Percentiles rank a stretch among this genome's conserved stretches.
phyloP scores from a whole-genome alignment of 2,329 filamentous ascomycete species.

The Endothia cerciana region DNA sequence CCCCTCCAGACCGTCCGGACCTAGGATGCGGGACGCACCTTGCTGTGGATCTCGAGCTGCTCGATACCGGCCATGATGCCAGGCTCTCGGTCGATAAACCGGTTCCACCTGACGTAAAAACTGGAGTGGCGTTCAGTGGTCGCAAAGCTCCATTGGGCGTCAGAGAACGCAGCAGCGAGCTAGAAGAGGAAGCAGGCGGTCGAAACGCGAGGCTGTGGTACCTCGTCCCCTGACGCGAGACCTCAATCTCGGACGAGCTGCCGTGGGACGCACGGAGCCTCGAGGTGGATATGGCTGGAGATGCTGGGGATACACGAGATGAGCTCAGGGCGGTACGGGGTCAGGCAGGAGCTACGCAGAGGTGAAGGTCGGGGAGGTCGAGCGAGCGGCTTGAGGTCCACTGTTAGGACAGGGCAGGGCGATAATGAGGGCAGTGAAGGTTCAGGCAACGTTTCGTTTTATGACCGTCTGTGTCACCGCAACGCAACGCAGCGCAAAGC shows the following conservation, averaged over 20 bases:
- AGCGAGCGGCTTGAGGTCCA: background rate
- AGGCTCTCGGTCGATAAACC: background rate
- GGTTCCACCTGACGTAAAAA: slow-evolving; percentile 16
- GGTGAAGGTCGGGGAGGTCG: background rate
- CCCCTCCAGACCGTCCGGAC: background rate
- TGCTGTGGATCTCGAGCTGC: slow-evolving; percentile 95
- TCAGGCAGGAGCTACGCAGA: background rate
- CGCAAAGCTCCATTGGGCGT: slow-evolving; percentile 23
- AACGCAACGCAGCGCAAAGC: no score
- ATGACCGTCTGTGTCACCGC: background rate
- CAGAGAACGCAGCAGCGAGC: background rate
- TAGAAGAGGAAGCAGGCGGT: background rate
- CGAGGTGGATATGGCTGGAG: background rate
- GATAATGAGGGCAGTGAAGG: background rate
- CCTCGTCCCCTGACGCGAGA: background rate
- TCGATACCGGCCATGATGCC: slow-evolving; percentile 86
- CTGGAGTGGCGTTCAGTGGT: slow-evolving; percentile 11
- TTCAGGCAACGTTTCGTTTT: slow-evolving; percentile 11
- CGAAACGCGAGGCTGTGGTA: slow-evolving; percentile 5
- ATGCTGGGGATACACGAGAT: background rate
- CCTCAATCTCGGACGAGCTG: background rate
- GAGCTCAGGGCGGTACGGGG: background rate
- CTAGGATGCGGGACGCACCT: slow-evolving; percentile 61
- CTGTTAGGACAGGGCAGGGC: background rate
- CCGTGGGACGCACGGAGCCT: slow-evolving; percentile 6